These are phyloP conservation scores for Aaosphaeria pasadenensis DNA, from an alignment of 2,329 filamentous ascomycete species.

Conservation along the genomic window DNA sequence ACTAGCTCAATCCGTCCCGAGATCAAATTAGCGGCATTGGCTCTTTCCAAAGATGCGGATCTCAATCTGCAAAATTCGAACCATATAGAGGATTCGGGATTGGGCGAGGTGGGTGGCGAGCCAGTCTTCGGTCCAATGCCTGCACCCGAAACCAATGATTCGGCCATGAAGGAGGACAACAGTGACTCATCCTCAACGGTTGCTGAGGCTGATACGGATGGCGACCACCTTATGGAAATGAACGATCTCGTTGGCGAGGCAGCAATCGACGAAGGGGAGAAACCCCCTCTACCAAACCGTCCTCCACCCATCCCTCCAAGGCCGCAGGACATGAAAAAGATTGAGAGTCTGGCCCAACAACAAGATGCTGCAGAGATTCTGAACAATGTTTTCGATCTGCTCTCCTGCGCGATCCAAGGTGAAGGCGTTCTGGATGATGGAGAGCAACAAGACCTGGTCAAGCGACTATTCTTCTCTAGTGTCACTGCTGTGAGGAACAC, in stretches of 20 bases:
- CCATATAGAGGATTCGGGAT: conserved; percentile 37
- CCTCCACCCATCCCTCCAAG: conserved; percentile 61
- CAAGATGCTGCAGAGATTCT: conserved; percentile 97
- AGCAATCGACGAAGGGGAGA: conserved; percentile 16
- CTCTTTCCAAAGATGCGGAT: conserved; percentile 61
- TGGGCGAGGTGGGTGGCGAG: conserved; percentile 44
- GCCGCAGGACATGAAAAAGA: conserved; percentile 45
- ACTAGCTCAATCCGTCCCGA: conserved; percentile 65
- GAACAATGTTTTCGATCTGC: conserved; percentile 82
- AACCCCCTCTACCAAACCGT: conserved; percentile 40
- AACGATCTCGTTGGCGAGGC: conserved; percentile 1
- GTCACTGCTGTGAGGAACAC: conserved; percentile 43
- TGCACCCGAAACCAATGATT: conserved; percentile 30
- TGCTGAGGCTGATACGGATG: conserved; percentile 6
- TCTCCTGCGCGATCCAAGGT: conserved; percentile 83
- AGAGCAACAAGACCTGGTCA: conserved; percentile 78
- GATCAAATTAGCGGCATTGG: conserved; percentile 75
- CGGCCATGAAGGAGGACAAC: conserved; percentile 21
- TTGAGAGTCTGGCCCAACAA: conserved; percentile 63
- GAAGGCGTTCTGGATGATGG: conserved; percentile 63
- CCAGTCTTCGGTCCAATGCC: conserved; percentile 47
- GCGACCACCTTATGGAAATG: conserved; percentile 8
- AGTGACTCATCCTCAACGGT: conserved; percentile 19
- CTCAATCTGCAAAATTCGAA: conserved; percentile 29
- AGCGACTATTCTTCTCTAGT: conserved; percentile 45